Evolutionary conservation across 305 asterid genomes (phyloP), one percentile per base, ranked within the genome.

Genomic region (Fraxinus albicans): DNA sequence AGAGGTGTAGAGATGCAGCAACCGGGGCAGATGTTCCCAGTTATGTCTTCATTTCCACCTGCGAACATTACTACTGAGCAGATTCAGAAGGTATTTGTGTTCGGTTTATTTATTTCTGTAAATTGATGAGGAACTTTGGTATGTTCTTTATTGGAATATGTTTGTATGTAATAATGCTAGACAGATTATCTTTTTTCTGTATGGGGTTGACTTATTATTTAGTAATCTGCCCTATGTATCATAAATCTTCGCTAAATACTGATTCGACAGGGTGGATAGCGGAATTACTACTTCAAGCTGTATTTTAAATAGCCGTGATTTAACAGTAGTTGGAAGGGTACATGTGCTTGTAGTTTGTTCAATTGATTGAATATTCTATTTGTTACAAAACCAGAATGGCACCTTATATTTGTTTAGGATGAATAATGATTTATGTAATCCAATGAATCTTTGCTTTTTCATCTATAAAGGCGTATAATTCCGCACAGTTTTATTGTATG

Each of bases 1-100:
- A 77, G 75, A 83, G 80, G 35, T 67, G 81, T 80, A 82, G 81
- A 83, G 91, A 93, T 93, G 96, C 98, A 95, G 91, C 97, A 91
- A 79, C 88, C 93, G 77, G 87, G 90, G 81, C 81, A 88, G n/a
- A 92, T 92, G 95, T 89, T 91, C 84, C 93, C 94, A 6, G 88
- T 92, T 50, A 87, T 93, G 93, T 91, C 97, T 35, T 88, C 95
- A 74, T 92, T 91, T 85, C 94, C 98, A 25, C 91, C 94, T 29
- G 77, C 94, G 2, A 91, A 87, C 86, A 92, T 95, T 84, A 95
- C 98, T 82, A 92, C 98, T 38, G 98, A 95, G 79, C 98, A 95
- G 94, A 95, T 94, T 92, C 98, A 95, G 86, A 94, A 93, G 98
- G 98, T 92, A 67, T 77, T 65, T 10, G 0, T 27, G 8, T 65